Base-by-base conservation (phyloP, 225 moss, liverwort and hornwort genomes). In the Takakia lepidozioides region DNA sequence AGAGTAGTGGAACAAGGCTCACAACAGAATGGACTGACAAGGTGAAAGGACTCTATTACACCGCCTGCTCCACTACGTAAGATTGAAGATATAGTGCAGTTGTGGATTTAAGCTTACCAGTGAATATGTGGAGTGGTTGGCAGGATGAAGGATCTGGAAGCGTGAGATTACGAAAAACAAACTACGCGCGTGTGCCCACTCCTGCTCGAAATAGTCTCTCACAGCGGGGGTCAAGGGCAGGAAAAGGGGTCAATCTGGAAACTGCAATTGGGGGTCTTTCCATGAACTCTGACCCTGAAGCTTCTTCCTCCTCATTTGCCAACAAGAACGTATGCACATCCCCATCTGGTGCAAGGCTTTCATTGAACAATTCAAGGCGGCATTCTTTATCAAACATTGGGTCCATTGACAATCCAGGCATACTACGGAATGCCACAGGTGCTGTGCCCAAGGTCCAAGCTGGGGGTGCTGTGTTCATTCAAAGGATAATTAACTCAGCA, bases 401-500 rank as follows among this genome's bases (percentile, higher is more conserved):
- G 14, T 42, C 71, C 2, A 62, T 24, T 10, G 78, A 78, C 55
- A 78, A 77, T 53, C 82, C 66, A 62, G 87, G 91, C 26, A 85
- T 87, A 41, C 57, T 90, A 5, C 68, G 68, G 29, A 98, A 85
- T 10, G 78, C 75, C 53, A 75, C 50, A 24, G 44, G 76, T 59
- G 58, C 70, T 70, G 29, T 46, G 55, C 43, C 58, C 1, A 23
- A 61, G 62, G 30, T 30, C 25, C 65, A 54, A 27, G 54, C 27
- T 2, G 71, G 73, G 37, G 75, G 87, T 23, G 67, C 36, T 4
- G 66, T 81, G 28, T 58, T 85, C 44, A 82, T 98, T 25, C 90
- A 87, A 26, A 61, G 95, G 25, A 70, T 98, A 19, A 69, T 98
- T 2, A 98, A 98, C 50, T 84, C 91, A 1, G 87, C 95, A 0